A percentile compares a stretch with the other conserved stretches of the same genome.
phyloP scores from a whole-genome alignment of 306 rosid species.

The Boehmeria nivea region DNA sequence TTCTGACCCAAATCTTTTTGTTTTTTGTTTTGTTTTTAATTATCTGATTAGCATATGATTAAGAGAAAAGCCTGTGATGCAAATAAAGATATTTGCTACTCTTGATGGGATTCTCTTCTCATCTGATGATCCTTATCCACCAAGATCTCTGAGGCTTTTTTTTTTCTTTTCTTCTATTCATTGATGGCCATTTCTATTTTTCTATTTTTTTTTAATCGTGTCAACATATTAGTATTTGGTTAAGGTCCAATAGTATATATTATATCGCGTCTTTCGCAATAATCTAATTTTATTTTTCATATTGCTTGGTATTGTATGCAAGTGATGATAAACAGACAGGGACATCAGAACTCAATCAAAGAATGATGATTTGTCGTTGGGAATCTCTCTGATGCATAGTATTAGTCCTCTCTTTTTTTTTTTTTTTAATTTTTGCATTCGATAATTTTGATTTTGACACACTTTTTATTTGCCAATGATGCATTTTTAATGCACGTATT shows the following conservation, averaged over 20 bases:
- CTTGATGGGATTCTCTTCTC: conserved; percentile 6
- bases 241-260: no score
- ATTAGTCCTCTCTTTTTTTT: no score
- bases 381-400: conserved; percentile 28
- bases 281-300: no score
- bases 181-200: no score
- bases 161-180: neutral
- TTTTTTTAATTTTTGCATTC: no score
- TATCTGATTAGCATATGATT: neutral
- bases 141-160: conserved; percentile 12
- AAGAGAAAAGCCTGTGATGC: conserved; percentile 1
- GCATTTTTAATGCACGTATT: no score
- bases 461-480: no score
- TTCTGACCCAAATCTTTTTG: conserved; percentile 6
- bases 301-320: no score
- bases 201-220: no score
- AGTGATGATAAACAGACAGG: conserved; percentile 39
- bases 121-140: conserved; percentile 8
- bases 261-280: no score
- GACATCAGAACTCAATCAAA: conserved; percentile 38
- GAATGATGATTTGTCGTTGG: conserved; percentile 48
- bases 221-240: no score
- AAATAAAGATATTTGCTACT: conserved; percentile 8
- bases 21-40: neutral
- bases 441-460: no score